Evolutionary conservation across 306 rosid genomes (phyloP).

Genomic region (Acacia acuminata): DNA sequence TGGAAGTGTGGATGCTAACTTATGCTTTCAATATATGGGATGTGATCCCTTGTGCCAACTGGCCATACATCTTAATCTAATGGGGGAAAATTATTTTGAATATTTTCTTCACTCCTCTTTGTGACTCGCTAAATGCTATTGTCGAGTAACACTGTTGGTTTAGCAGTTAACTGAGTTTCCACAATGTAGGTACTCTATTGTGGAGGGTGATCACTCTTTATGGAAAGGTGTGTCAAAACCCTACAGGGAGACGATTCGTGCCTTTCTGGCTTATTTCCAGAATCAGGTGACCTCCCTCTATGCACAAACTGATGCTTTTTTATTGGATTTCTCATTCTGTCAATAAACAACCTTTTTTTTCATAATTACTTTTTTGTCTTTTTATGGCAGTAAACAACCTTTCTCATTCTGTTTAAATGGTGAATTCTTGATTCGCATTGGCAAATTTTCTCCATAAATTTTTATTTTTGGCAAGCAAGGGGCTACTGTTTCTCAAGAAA

Average conservation of each 20-base stretch:
- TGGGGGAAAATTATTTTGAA: not conserved
- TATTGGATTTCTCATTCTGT: constrained; percentile 19
- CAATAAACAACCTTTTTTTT: constrained; percentile 4
- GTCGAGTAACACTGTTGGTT: constrained; percentile 19
- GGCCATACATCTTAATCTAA: not conserved
- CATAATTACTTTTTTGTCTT: not conserved
- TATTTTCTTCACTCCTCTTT: not conserved
- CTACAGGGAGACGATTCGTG: constrained; percentile 92
- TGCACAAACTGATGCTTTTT: constrained; percentile 10
- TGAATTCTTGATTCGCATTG: not conserved
- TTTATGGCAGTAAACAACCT: not conserved
- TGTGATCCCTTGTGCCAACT: not conserved
- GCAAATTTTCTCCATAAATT: not conserved
- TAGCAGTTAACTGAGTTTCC: constrained; percentile 29
- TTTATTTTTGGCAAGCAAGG: not conserved
- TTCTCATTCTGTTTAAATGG: not conserved
- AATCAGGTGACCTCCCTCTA: constrained; percentile 59
- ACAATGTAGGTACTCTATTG: constrained; percentile 74
- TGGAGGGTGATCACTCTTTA: constrained; percentile 80
- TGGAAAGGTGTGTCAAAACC: constrained; percentile 91
- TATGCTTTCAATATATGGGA: not conserved
- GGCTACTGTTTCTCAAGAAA: constrained; percentile 7
- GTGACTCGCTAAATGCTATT: constrained; percentile 33
- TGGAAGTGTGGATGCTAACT: not conserved
- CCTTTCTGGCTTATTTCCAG: constrained; percentile 90